phyloP scores from a whole-genome alignment of 139 green algal species.

The Astrephomene gubernaculifera region DNA sequence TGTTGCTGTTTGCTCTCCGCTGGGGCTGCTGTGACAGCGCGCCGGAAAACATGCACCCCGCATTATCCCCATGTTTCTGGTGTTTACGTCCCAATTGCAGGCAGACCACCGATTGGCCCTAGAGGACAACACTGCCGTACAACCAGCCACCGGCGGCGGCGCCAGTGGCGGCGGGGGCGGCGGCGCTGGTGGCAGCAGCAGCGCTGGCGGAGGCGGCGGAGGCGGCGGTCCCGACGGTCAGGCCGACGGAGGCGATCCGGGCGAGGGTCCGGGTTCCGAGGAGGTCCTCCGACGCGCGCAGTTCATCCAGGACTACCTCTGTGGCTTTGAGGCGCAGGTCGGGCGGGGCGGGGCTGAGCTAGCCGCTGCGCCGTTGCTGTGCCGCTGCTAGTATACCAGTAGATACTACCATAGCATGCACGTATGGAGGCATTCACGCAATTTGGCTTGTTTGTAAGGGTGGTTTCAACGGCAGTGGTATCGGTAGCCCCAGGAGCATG shows the following conservation, averaged over 20 bases:
- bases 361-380: no score
- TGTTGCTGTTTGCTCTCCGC: no score
- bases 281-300: conserved; percentile 53
- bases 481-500: no score
- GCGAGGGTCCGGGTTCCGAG: neutral
- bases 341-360: neutral
- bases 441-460: no score
- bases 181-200: neutral
- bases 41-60: no score
- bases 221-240: neutral
- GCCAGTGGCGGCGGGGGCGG: conserved; percentile 9
- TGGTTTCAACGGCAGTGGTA: no score
- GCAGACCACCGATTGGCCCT: conserved; percentile 66
- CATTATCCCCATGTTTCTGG: no score
- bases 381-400: no score
- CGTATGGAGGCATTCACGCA: no score
- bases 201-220: neutral
- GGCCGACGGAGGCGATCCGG: neutral
- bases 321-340: conserved; percentile 59
- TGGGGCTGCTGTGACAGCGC: no score
- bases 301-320: conserved; percentile 73
- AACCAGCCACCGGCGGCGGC: neutral
- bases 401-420: no score
- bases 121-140: conserved; percentile 46
- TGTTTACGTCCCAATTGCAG: neutral